Base-by-base conservation (phyloP, 1,284 basidiomycete genomes). In the Mycena sp. region DNA sequence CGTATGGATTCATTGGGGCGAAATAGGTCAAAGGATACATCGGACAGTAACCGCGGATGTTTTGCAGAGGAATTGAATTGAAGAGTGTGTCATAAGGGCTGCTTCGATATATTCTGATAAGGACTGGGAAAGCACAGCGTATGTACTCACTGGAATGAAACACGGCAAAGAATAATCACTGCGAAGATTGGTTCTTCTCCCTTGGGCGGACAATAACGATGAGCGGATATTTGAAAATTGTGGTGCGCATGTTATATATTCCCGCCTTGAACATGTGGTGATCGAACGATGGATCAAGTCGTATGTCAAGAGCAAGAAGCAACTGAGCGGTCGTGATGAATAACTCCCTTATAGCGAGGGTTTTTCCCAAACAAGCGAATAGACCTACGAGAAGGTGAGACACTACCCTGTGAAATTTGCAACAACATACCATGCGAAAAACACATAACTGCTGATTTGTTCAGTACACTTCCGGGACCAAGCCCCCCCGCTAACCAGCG, bases 201-300 rank as follows among this genome's bases (percentile, higher is more conserved):
- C 46, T 48, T 56, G 9, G 55, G 55, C 55, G 55, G 20, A 11
- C 57, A 34, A n/a, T 41, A 13, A 61, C 18, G 41, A 41, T 44
- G 22, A 61, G 41, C 22, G 59, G 59, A 39, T 61, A 61, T 34
- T 44, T 13, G n/a, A 61, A 61, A 7, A 44, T 5, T 7, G 59
- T 61, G 59, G 59, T n/a, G 38, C 59, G 39, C 59, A 61, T 61
- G 9, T 61, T 61, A 3, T 16, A 25, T 22, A 61, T 61, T 20
- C 59, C 59, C 10, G 22, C 41, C 39, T 30, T 46, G 41, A 61
- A 61, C 14, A 18, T 46, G 13, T 61, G 8, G 41, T 61, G 59
- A 16, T 46, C 38, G 25, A 61, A 61, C 7, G 39, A 44, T 7
- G 59, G 39, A 14, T 22, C 39, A 5, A 61, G 41, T 5, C 20